Base-by-base conservation (phyloP, 2,329 filamentous ascomycete species). In the Ophiostoma pallidulum region DNA sequence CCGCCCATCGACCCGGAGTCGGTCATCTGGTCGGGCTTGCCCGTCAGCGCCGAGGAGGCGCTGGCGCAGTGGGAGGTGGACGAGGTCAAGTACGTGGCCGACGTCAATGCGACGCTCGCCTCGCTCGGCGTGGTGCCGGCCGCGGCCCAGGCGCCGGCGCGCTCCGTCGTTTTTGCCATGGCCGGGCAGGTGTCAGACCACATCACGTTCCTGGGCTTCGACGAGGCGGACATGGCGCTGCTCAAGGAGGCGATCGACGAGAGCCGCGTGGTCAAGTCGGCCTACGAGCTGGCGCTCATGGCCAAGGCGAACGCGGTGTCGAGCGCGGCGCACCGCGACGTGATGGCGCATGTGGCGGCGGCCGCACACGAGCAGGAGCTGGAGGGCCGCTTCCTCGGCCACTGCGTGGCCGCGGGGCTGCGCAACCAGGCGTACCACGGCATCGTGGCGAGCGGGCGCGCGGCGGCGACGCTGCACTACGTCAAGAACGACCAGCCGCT, bases 21-120 rank as follows among this genome's bases (percentile, higher is more conserved):
- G 47, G 89, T 97, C 50, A 87, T 97, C 60, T 98, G 91, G 91
- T 86, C 84, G 24, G 92, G 92, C 12, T 75, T 97, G 14, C 92
- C 91, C 0, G 70, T 94, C 51, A 86, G 81, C 31, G 68, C 75
- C 29, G 75, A 84, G 36, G 84, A 96, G 60, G 91, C 91, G 7
- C 68, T 84, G 51, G 67, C 77, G 41, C 75, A 77, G 54, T 97
- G 87, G 67, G 87, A 94, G 55, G 78, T 94, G 53, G 91, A 97
- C 62, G 71, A 78, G 31, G 87, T 91, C 53, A 75, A 77, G 49
- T 80, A 80, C 52, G 83, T 81, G 9, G 78, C 77, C 45, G 83
- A 92, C 38, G 71, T 94, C 56, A 90, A 92, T 62, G 68, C 78
- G n/a, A 74, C 75, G n/a, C 73, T 90, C 18, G 74, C 78, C 14